Base-by-base conservation (phyloP, 139 green algal genomes). In the Astrephomene gubernaculifera region DNA sequence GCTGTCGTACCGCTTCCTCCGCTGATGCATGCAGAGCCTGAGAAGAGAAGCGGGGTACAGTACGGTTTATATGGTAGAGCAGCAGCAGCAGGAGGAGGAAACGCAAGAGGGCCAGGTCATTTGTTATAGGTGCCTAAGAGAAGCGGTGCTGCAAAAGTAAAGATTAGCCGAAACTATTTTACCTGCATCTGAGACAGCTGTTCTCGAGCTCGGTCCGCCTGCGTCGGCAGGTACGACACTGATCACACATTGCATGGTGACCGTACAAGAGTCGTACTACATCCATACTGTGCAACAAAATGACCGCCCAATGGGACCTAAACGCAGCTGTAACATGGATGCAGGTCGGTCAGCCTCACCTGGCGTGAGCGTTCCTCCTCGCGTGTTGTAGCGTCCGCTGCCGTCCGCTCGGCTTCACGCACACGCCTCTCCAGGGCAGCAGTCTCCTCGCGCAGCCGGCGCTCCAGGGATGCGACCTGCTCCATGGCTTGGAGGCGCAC, bases 141-240 rank as follows among this genome's bases (percentile, higher is more conserved):
- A 36, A 57, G 49, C 49, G 49, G 10, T 43, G 33, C 64, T n/a
- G n/a, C n/a, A n/a, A n/a, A n/a, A n/a, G n/a, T n/a, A n/a, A n/a
- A n/a, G n/a, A n/a, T n/a, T n/a, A n/a, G n/a, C n/a, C n/a, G n/a
- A n/a, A n/a, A n/a, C n/a, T n/a, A n/a, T n/a, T 63, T 9, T 35
- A 84, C 81, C 81, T 79, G 68, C 35, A 79, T 41, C 81, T 79
- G 67, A 0, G 53, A 14, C 36, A 80, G 68, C 81, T 79, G 81
- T 53, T 86, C 67, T 2, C 53, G 49, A 2, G 65, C 45, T 1
- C 79, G 49, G 49, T 86, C 65, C 4, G 67, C 65, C 79, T 78
- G 79, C 57, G 54, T 5, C 35, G 5, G 24, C 29, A 21, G n/a
- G n/a, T n/a, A n/a, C n/a, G n/a, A n/a, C n/a, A n/a, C n/a, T n/a